Percentiles rank a stretch among this genome's conserved stretches.
Conservation (phyloP, 1,284 basidiomycete genomes). For the Leccinum fallax region DNA sequence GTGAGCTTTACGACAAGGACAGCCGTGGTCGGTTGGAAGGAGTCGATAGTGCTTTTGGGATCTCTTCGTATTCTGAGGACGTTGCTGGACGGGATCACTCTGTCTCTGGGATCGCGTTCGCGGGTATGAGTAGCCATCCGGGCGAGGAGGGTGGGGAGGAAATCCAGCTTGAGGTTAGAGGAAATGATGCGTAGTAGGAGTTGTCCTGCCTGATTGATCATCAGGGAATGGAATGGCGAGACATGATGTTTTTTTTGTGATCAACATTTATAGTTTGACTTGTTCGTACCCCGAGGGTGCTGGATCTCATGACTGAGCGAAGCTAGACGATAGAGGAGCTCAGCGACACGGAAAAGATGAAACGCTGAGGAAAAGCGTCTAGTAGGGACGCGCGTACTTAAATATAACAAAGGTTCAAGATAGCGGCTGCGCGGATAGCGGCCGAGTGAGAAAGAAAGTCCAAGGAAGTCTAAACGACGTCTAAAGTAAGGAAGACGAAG, state of each 20-base stretch:
- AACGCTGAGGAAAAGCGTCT: too few species aligned
- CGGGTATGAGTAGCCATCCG: not conserved
- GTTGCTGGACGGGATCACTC: not conserved
- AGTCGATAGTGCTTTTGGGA: not conserved
- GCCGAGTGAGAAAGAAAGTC: too few species aligned
- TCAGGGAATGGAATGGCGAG: not conserved
- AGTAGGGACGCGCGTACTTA: too few species aligned
- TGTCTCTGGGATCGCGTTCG: not conserved
- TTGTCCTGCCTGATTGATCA: not conserved
- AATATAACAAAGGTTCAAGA: too few species aligned
- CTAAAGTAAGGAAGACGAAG: too few species aligned
- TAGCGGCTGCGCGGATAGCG: too few species aligned
- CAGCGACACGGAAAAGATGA: too few species aligned
- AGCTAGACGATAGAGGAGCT: too few species aligned
- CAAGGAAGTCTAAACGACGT: too few species aligned
- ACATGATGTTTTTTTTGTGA: not conserved
- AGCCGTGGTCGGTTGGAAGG: not conserved
- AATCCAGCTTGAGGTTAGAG: too few species aligned
- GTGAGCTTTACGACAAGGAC: not conserved
- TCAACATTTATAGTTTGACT: not conserved
- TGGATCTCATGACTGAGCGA: too few species aligned
- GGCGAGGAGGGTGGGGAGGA: too few species aligned
- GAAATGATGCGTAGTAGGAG: not conserved
- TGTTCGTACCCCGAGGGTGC: not conserved
- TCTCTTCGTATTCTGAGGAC: not conserved